Evolutionary conservation across 345 rosid species (phyloP), one percentile per base, ranked within the genome.

Genomic region (Syzygium aqueum): DNA sequence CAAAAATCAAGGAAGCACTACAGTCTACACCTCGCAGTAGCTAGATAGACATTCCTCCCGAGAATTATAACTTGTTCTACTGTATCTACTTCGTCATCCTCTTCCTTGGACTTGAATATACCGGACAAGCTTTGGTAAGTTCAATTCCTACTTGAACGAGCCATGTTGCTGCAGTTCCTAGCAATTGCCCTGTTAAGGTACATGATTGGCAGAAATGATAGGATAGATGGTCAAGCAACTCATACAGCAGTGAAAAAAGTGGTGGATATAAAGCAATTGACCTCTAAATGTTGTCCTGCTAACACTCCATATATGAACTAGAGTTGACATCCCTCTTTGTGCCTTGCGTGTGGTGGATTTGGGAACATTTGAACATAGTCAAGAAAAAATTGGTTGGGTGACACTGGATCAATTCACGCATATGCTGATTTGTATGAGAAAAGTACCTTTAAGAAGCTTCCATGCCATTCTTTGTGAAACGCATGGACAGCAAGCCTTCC

Each of bases 241-340:
- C 50, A 30, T 56, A 28, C 23, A 54, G 27, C 56, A 23, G 65
- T 53, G 11, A 67, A 21, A 83, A 28, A 46, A 57, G 51, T 13
- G 10, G 6, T 30, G 40, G 25, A 77, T 78, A 84, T 23, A 82
- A 54, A 46, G 28, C 21, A 46, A n/a, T 86, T 90, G 61, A 96
- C 97, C 98, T 95, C 98, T 93, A 77, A 97, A 94, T 89, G 99
- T 96, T 88, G 99, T 94, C 90, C 90, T 91, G 92, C 96, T 90
- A 85, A 95, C 96, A 87, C 92, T 93, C 91, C 92, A 89, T 89
- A 94, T 87, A 90, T 93, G 95, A 88, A 96, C 86, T 33, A 87
- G 53, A 40, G 94, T 89, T 77, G 96, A 96, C 94, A 93, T 65
- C 84, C 97, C 96, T 91, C 98, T 95, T 86, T 91, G 91, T 86